phyloP scores from a whole-genome alignment of 768 basidiomycete species.

The Sporobolomyces phaffii region DNA sequence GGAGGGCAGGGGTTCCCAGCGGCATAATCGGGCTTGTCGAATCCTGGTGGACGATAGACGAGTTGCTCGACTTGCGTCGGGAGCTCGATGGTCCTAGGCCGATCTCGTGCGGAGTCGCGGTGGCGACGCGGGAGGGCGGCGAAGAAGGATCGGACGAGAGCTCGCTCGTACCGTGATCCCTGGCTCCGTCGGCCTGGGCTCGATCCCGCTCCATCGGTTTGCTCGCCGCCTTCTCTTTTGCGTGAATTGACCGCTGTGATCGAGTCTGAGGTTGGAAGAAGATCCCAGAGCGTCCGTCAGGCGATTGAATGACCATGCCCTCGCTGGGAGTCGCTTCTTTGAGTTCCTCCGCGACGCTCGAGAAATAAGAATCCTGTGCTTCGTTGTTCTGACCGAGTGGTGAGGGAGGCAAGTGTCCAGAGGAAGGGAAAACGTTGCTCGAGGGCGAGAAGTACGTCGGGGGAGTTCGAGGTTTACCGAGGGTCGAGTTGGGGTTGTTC shows the following conservation, averaged over 20 bases:
- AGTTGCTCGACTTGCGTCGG: not conserved
- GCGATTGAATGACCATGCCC: slow-evolving; percentile 82
- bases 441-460: slow-evolving; percentile 18
- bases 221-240: slow-evolving; percentile 15
- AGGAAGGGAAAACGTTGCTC: not conserved
- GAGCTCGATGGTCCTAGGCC: slow-evolving; percentile 23
- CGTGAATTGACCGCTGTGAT: not conserved
- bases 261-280: slow-evolving; percentile 71
- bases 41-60: not conserved
- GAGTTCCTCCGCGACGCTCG: slow-evolving; percentile 31
- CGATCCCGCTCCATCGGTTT: slow-evolving; percentile 14
- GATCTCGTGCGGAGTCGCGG: slow-evolving; percentile 28
- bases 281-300: slow-evolving; percentile 90
- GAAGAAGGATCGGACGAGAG: not conserved
- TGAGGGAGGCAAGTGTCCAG: slow-evolving; percentile 18
- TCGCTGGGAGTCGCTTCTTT: slow-evolving; percentile 67
- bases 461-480: slow-evolving; percentile 34
- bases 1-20: slow-evolving; percentile 31
- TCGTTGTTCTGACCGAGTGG: slow-evolving; percentile 32
- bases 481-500: slow-evolving; percentile 2
- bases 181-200: slow-evolving; percentile 14
- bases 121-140: slow-evolving; percentile 6
- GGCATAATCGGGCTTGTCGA: not conserved
- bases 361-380: slow-evolving; percentile 35
- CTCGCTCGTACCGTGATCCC: slow-evolving; percentile 6